Conservation (phyloP, 495 filamentous ascomycete species). For the Penicillium paxilli region DNA sequence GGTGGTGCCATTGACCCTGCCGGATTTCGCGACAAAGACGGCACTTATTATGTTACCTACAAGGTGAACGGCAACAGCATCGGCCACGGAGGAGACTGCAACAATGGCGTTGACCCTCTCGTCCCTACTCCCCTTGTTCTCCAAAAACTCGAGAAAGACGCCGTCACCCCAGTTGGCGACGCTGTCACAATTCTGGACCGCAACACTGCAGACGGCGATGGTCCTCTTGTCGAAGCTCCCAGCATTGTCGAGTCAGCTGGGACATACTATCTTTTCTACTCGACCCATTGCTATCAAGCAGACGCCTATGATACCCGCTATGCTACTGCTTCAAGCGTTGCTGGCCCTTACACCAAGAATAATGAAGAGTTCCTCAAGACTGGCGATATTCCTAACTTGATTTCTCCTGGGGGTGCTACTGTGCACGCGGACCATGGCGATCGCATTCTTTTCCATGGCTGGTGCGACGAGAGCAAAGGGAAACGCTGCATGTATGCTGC, state of each 20-base stretch:
- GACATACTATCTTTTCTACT: conserved; percentile 62
- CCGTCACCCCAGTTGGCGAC: conserved; percentile 49
- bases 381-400: conserved; percentile 36
- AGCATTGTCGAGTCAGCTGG: conserved; percentile 44
- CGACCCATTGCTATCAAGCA: conserved; percentile 55
- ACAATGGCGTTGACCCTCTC: conserved; percentile 50
- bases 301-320: conserved; percentile 56
- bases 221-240: conserved; percentile 64
- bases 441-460: conserved; percentile 53
- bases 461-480: conserved; percentile 35
- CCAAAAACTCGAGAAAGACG: conserved; percentile 54
- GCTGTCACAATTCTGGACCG: conserved; percentile 57
- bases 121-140: conserved; percentile 60
- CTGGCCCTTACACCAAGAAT: conserved; percentile 47
- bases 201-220: conserved; percentile 45
- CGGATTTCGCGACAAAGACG: conserved; percentile 52
- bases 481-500: conserved; percentile 34
- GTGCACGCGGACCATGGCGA: conserved; percentile 39
- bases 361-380: conserved; percentile 37
- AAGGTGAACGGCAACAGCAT: conserved; percentile 64
- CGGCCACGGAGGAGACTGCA: conserved; percentile 57
- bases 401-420: conserved; percentile 55
- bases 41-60: conserved; percentile 58
- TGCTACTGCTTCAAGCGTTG: conserved; percentile 45
- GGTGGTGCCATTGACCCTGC: conserved; percentile 62